Base-by-base conservation (phyloP, 495 filamentous ascomycete species). In the Neohortaea acidophila region DNA sequence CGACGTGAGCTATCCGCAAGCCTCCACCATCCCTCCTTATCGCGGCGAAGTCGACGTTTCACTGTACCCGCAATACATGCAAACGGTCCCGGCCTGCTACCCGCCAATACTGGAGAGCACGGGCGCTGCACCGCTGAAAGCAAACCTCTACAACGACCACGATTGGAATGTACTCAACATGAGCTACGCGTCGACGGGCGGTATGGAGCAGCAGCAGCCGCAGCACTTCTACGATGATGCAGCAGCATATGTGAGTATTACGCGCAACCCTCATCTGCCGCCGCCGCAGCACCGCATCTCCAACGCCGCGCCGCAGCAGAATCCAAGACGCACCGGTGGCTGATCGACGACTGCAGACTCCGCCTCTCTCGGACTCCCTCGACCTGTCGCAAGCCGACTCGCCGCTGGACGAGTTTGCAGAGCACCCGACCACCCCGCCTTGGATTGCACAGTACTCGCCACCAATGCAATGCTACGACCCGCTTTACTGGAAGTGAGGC, bases 331-430 rank as follows among this genome's bases (percentile, higher is more conserved):
- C 33, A 47, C 23, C 33, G 12, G 34, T 15, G 40, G 40, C 45
- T 48, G 31, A 42, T 37, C 17, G 28, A 21, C 25, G 8, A n/a
- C 38, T 19, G 51, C 68, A 91, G 83, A 87, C 85, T 62, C 84
- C 84, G 61, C 73, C 84, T 52, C 72, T 91, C 52, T 77, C 76
- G 50, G 79, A 84, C 46, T 76, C 79, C 13, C 82, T 79, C 59
- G 81, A 86, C 46, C 75, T 77, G 51, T 86, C 82, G 39, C 62
- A 38, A 58, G 63, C 52, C 62, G 75, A 60, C 66, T 77, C 51
- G 62, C 79, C 59, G 53, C 64, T 57, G 59, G 70, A 61, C 28
- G 45, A 41, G 5, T 10, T 48, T 32, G 64, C 66, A 49, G 60
- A 65, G 44, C 81, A 78, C 55, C 78, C 77, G 20, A 66, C 67